Evolutionary conservation across 345 rosid species (phyloP), one percentile per base, ranked within the genome.

Genomic region (Lepidium sativum): DNA sequence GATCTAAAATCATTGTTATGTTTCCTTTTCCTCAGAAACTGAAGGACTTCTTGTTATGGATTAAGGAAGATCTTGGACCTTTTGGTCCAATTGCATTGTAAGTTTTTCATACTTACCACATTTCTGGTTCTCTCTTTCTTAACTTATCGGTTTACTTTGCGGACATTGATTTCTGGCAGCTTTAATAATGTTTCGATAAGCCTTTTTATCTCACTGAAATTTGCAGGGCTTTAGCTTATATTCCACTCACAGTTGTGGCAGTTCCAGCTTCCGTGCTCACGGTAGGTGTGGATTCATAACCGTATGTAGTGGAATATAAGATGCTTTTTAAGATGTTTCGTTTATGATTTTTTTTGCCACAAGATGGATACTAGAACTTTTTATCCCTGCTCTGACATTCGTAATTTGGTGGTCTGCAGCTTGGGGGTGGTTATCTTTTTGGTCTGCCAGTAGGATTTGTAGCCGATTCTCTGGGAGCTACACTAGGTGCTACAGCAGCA

Each of bases 381-480:
- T 12, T 9, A 27, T 65, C 20, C 33, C 4, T 35, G 57, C 17
- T 40, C 45, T 52, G 25, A 66, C 43, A 41, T 33, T 55, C 2
- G 2, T 54, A 9, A 16, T 32, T 32, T 68, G 44, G 54, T 33
- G 18, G 18, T 62, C 55, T 67, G 57, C 85, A 94, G 99, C 96
- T 95, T 69, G 99, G 99, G 35, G 99, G 99, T 52, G 99, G 99
- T 60, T 95, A 95, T 78, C 96, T 95, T 69, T 95, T 88, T 75
- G 99, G 99, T 41, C 75, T 91, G 67, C 95, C 92, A n/a, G 78
- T 95, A 69, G 99, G 99, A 35, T 91, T 95, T 77, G 64, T 95
- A 73, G 95, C 99, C 43, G 97, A 95, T 77, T 95, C 99, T 35
- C 65, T 91, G 64, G 99, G 99, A 75, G 96, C 97, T 49, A 84